Conservation (phyloP, 176 grass and related monocot genomes). For the Aegilops sharonensis region DNA sequence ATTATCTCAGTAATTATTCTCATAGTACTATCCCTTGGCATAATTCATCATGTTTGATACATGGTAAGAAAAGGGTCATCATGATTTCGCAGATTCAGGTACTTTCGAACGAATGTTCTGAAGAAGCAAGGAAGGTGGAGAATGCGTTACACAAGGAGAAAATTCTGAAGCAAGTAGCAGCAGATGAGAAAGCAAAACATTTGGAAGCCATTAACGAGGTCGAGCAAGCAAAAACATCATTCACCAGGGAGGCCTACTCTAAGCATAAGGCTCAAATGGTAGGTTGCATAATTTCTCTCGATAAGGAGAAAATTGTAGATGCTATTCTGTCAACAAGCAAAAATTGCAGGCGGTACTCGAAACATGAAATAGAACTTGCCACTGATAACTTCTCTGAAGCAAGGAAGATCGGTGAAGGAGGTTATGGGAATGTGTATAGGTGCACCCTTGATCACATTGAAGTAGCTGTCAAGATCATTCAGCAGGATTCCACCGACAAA, state of each 20-base stretch:
- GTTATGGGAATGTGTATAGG: conserved; percentile 84
- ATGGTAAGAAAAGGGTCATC: not conserved
- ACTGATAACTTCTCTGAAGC: conserved; percentile 84
- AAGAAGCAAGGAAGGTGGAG: conserved; percentile 64
- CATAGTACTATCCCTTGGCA: not conserved
- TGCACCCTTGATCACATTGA: conserved; percentile 78
- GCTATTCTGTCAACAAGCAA: conserved; percentile 48
- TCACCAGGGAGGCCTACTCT: conserved; percentile 45
- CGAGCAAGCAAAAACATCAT: conserved; percentile 42
- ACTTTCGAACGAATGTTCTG: conserved; percentile 64
- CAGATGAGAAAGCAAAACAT: conserved; percentile 51
- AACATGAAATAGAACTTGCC: conserved; percentile 73
- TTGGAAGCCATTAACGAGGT: conserved; percentile 42
- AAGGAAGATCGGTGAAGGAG: conserved; percentile 88
- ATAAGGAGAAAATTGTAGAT: conserved; percentile 53
- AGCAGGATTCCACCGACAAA: conserved; percentile 61
- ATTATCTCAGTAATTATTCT: not conserved
- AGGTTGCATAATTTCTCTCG: conserved; percentile 29
- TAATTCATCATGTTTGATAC: not conserved
- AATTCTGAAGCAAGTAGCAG: conserved; percentile 41
- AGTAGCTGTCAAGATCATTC: conserved; percentile 89
- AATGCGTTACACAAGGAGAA: conserved; percentile 51
- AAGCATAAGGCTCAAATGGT: conserved; percentile 41
- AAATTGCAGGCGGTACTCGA: conserved; percentile 74
- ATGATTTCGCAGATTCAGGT: conserved; percentile 60